Percentiles rank a stretch among this genome's conserved stretches.
These are phyloP conservation scores for Neurospora sp. DNA, from an alignment of 495 filamentous ascomycete genomes.

Conservation along the genomic window DNA sequence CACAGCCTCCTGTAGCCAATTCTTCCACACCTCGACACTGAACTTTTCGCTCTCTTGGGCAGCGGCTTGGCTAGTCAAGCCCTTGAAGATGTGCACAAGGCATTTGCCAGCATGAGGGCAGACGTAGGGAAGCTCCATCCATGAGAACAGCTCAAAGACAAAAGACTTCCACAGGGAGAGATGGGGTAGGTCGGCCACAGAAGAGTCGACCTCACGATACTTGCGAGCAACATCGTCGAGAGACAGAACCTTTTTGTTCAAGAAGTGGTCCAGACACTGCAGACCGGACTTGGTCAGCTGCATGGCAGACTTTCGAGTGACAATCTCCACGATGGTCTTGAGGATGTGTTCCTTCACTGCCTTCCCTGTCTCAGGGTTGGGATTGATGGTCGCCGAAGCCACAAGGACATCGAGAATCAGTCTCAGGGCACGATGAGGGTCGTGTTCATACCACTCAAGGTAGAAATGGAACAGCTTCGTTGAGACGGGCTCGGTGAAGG, in stretches of 20 bases:
- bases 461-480: conserved; percentile 56
- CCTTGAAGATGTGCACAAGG: conserved; percentile 47
- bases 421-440: conserved; percentile 64
- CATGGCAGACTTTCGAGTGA: conserved; percentile 40
- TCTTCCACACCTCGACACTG: conserved; percentile 35
- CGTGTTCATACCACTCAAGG: conserved; percentile 62
- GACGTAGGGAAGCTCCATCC: conserved; percentile 52
- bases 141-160: conserved; percentile 42
- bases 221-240: conserved; percentile 25
- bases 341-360: conserved; percentile 30
- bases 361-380: conserved; percentile 23
- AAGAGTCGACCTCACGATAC: conserved; percentile 23
- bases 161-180: conserved; percentile 33
- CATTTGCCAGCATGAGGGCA: conserved; percentile 56
- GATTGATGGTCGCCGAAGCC: conserved; percentile 40
- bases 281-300: conserved; percentile 52
- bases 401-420: conserved; percentile 55
- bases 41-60: conserved; percentile 11
- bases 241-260: conserved; percentile 41
- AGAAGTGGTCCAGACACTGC: conserved; percentile 48
- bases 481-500: conserved; percentile 44
- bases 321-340: conserved; percentile 34
- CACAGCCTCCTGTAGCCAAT: conserved; percentile 37
- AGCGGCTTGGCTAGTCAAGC: conserved; percentile 14
- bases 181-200: conserved; percentile 6